A percentile compares a stretch with the other conserved stretches of the same genome.
phyloP scores from a whole-genome alignment of 768 basidiomycete species.

The Boletus barrowsii region DNA sequence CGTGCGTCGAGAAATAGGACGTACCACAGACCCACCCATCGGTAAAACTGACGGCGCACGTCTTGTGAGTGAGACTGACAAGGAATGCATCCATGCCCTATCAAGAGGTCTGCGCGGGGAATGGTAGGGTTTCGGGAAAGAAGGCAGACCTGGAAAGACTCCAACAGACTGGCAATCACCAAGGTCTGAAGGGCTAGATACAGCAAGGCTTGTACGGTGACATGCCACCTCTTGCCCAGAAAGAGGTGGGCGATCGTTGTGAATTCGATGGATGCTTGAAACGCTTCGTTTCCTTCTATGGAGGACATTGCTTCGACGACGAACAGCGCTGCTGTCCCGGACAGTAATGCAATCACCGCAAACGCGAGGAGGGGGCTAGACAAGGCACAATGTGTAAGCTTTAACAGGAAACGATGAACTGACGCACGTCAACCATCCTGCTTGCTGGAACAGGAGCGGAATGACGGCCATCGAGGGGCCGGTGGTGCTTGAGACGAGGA shows the following conservation, averaged over 20 bases:
- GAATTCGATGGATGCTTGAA: conserved; percentile 25
- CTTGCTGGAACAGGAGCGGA: conserved; percentile 23
- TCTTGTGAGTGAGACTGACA: conserved; percentile 23
- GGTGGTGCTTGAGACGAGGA: conserved; percentile 25
- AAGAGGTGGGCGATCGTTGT: conserved; percentile 27
- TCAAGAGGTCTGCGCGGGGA: not conserved
- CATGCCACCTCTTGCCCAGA: conserved; percentile 23
- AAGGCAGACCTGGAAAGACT: conserved; percentile 22
- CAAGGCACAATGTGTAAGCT: not conserved
- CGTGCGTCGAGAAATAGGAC: not conserved
- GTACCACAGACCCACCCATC: conserved; percentile 22
- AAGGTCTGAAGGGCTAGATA: conserved; percentile 23
- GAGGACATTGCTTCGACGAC: conserved; percentile 24
- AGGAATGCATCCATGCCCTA: conserved; percentile 26
- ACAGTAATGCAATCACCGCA: conserved; percentile 15
- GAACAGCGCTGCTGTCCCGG: conserved; percentile 19
- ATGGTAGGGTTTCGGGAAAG: not conserved
- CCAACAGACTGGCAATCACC: conserved; percentile 22
- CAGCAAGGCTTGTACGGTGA: conserved; percentile 17
- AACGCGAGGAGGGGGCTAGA: conserved; percentile 19
- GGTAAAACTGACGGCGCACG: conserved; percentile 23
- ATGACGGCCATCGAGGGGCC: conserved; percentile 23
- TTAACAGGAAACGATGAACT: not conserved
- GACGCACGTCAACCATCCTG: conserved; percentile 26
- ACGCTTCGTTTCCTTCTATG: conserved; percentile 24